Percentiles rank a stretch among this genome's conserved stretches.
These are phyloP conservation scores for Phytophthora agathidicida DNA, from an alignment of 352 stramenopile species.

Conservation along the genomic window DNA sequence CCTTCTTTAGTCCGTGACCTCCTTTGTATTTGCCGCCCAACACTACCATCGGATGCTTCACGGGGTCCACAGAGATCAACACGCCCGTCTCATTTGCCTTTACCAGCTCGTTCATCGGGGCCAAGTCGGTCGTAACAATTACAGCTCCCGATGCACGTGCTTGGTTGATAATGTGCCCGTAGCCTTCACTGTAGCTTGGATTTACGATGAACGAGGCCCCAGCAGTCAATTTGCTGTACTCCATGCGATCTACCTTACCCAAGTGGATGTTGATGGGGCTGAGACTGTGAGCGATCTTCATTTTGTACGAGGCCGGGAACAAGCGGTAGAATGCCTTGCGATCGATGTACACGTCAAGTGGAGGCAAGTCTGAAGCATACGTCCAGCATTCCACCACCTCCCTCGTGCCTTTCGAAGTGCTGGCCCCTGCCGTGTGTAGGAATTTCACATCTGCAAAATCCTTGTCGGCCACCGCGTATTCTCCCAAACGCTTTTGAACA, in stretches of 20 bases:
- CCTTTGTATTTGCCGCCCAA: slow-evolving; percentile 39
- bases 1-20: slow-evolving; percentile 16
- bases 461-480: slow-evolving; percentile 30
- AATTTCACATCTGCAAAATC: slow-evolving; percentile 53
- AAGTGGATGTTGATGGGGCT: slow-evolving; percentile 43
- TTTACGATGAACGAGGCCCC: slow-evolving; percentile 61
- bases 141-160: slow-evolving; percentile 53
- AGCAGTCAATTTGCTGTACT: slow-evolving; percentile 49
- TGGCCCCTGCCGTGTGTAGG: slow-evolving; percentile 57
- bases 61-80: slow-evolving; percentile 7
- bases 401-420: slow-evolving; percentile 58
- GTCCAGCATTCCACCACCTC: slow-evolving; percentile 69
- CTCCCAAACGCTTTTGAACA: slow-evolving; percentile 24
- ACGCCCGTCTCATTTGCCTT: slow-evolving; percentile 29
- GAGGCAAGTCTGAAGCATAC: slow-evolving; percentile 42
- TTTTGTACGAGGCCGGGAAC: slow-evolving; percentile 30
- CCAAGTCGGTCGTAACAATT: slow-evolving; percentile 54
- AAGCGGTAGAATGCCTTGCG: slow-evolving; percentile 24
- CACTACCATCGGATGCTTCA: slow-evolving; percentile 35
- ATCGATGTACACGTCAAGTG: slow-evolving; percentile 45
- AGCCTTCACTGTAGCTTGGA: slow-evolving; percentile 69
- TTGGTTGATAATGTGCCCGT: slow-evolving; percentile 78
- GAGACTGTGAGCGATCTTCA: slow-evolving; percentile 23
- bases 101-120: slow-evolving; percentile 76
- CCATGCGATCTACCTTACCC: slow-evolving; percentile 23